Evolutionary conservation across 306 rosid genomes (phyloP), one percentile per base, ranked within the genome.

Genomic region (Senna siamea): DNA sequence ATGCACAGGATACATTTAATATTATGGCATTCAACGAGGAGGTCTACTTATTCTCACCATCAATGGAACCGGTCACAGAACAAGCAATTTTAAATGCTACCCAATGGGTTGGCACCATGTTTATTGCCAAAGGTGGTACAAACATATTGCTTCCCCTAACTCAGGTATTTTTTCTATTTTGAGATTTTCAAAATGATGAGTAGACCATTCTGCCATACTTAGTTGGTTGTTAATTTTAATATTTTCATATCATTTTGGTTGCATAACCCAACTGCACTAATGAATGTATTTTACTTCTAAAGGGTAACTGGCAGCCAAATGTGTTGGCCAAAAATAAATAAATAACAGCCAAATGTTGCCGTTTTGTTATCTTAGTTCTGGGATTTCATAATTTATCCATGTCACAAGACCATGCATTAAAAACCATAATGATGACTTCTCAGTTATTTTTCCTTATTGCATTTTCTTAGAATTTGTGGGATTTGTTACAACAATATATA

Each of bases 131-230:
- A 57, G 97, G 96, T 72, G 88, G 88, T 71, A 91, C 98, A 9
- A 87, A 89, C 85, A 94, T 91, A 76, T 63, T 85, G 88, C 93
- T 76, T 82, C 91, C 98, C 64, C 74, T 94, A 70, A 82, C 81
- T 78, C 89, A 87, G 91, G 98, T 94, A 81, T 75, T 64, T 68
- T 28, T 48, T 5, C 30, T 5, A 35, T 20, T 7, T 34, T 47
- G 20, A 65, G 10, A 28, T 28, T 77, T 75, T 77, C 73, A 44
- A 51, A 40, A 61, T 68, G 57, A 46, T 34, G 40, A 28, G 51
- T 75, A 41, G 17, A 60, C 43, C 19, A 52, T 51, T 57, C 34
- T 77, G 72, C 64, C 69, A 69, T 73, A 47, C 59, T 48, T 64
- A 52, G 20, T 46, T 59, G 48, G 55, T 73, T 23, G 54, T 79